phyloP scores from a whole-genome alignment of 2,329 filamentous ascomycete species.

The Xylaria sp. region DNA sequence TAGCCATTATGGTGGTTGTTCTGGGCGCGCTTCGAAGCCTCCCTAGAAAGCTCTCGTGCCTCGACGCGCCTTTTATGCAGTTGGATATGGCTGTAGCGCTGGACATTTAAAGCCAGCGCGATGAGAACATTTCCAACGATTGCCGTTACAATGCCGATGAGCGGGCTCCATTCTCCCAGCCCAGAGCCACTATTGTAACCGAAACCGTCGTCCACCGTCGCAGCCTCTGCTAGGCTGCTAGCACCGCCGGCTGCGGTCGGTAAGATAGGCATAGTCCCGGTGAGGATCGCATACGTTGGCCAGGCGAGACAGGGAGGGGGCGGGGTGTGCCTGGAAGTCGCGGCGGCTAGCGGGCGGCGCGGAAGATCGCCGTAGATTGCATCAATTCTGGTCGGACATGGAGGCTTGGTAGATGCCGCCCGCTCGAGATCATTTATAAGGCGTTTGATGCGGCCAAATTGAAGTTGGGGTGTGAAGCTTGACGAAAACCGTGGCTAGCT shows the following conservation, averaged over 20 bases:
- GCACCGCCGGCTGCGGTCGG: conserved; percentile 22
- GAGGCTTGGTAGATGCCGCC: conserved; percentile 13
- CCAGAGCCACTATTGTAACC: conserved; percentile 50
- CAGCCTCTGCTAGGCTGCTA: conserved; percentile 28
- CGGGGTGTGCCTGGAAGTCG: conserved; percentile 6
- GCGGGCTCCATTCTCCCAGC: conserved; percentile 79
- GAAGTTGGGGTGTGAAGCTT: background rate
- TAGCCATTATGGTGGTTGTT: conserved; percentile 40
- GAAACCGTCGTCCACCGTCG: conserved; percentile 29
- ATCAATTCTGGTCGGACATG: conserved; percentile 25
- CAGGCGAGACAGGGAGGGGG: conserved; percentile 1
- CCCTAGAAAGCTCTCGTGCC: conserved; percentile 59
- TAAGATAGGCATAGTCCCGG: conserved; percentile 30
- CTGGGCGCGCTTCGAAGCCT: conserved; percentile 56
- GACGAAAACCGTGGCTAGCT: conserved; percentile 6
- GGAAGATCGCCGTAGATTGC: conserved; percentile 18
- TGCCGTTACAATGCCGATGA: conserved; percentile 93
- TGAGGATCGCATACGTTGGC: conserved; percentile 15
- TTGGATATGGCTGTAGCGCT: conserved; percentile 91
- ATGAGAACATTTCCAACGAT: conserved; percentile 94
- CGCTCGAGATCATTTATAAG: conserved; percentile 22
- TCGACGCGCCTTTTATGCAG: conserved; percentile 73
- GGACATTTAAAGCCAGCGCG: conserved; percentile 92
- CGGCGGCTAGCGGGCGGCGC: conserved; percentile 24
- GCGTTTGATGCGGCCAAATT: background rate